These are phyloP conservation scores for Corymbia calophylla DNA, from an alignment of 441 rosid genomes.

Conservation along the genomic window DNA sequence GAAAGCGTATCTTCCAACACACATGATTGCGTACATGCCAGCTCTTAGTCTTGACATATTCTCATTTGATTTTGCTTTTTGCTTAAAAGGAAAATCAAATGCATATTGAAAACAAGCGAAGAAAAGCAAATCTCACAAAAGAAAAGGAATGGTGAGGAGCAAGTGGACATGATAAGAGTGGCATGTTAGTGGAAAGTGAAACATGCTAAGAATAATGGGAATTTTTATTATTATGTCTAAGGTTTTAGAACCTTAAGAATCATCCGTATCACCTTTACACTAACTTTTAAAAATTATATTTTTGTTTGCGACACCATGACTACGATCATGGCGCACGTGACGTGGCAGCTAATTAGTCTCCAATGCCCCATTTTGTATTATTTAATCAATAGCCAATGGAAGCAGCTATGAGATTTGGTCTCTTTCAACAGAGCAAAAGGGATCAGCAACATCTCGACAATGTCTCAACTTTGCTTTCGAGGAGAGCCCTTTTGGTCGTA, in stretches of 20 bases:
- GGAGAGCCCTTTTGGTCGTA: background rate
- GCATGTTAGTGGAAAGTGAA: slow-evolving; percentile 12
- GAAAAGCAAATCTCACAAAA: background rate
- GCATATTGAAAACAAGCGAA: background rate
- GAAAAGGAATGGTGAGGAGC: background rate
- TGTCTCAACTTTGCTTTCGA: background rate
- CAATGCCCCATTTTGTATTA: background rate
- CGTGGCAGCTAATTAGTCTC: background rate
- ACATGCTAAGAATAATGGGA: slow-evolving; percentile 3
- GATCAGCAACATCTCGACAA: background rate
- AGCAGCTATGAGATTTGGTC: background rate
- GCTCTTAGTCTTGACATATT: background rate
- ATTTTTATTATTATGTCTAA: background rate
- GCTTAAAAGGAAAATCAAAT: background rate
- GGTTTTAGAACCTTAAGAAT: background rate
- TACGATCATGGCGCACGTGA: background rate
- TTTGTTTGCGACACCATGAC: background rate
- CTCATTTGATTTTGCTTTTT: background rate
- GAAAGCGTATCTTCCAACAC: background rate
- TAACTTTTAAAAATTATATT: background rate
- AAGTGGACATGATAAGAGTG: slow-evolving; percentile 12
- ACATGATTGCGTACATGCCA: background rate
- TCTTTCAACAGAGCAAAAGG: background rate
- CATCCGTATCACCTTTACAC: background rate
- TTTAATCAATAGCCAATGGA: background rate